Conservation (phyloP, 371 early-diverging fungal species). For the Circinella minor region DNA sequence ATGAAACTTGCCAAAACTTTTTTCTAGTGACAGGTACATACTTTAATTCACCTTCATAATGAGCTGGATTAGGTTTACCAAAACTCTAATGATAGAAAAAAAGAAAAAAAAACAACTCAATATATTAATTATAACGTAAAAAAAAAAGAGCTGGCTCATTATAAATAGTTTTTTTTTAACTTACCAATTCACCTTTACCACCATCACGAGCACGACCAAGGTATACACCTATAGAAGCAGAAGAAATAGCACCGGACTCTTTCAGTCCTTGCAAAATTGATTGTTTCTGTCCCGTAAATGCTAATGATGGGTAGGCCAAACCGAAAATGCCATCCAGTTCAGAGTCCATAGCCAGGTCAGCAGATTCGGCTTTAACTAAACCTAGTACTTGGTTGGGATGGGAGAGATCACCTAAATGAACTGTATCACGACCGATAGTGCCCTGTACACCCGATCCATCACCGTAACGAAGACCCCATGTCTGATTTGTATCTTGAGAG, state of each 20-base stretch:
- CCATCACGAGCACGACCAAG: constrained; percentile 36
- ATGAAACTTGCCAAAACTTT: constrained; percentile 58
- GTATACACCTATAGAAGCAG: constrained; percentile 41
- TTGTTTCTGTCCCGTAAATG: constrained; percentile 33
- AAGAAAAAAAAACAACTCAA: background rate
- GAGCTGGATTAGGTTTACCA: constrained; percentile 39
- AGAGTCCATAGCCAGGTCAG: constrained; percentile 38
- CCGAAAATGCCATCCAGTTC: constrained; percentile 64
- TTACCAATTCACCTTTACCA: constrained; percentile 48
- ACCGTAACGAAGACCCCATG: constrained; percentile 49
- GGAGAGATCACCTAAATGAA: constrained; percentile 39
- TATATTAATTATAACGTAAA: background rate
- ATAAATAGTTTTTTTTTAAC: background rate
- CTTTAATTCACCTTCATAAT: constrained; percentile 48
- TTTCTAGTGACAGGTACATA: constrained; percentile 42
- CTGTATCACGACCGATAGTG: constrained; percentile 40
- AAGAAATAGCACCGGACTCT: constrained; percentile 21
- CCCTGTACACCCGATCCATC: constrained; percentile 60
- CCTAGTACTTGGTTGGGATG: constrained; percentile 37
- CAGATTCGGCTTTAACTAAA: constrained; percentile 32
- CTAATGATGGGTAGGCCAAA: constrained; percentile 48
- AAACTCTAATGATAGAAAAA: constrained; percentile 26
- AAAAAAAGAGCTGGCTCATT: too few species aligned
- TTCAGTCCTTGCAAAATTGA: constrained; percentile 36
- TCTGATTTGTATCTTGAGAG: constrained; percentile 18